Evolutionary conservation across 768 basidiomycete species (phyloP).

Genomic region (Leccinum olivaceopallidum): DNA sequence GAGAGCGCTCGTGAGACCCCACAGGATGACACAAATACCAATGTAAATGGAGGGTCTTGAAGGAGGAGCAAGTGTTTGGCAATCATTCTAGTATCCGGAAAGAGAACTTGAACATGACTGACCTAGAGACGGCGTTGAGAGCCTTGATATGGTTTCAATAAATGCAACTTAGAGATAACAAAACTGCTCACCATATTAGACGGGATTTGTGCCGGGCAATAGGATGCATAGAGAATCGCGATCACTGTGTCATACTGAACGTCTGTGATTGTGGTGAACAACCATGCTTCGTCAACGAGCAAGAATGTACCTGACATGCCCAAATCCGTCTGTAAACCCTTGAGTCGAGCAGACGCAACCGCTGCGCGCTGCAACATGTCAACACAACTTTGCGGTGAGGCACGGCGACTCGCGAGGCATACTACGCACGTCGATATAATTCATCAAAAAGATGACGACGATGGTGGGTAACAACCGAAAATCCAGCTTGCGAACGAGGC

Average conservation of each 20-base stretch:
- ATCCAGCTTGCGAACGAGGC: conserved; percentile 58
- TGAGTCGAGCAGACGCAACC: conserved; percentile 48
- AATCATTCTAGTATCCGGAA: background rate
- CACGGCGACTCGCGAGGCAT: background rate
- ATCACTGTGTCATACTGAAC: conserved; percentile 56
- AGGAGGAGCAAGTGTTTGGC: background rate
- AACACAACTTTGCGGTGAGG: background rate
- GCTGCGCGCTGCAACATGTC: conserved; percentile 42
- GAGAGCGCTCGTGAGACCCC: background rate
- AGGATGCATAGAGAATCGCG: conserved; percentile 57
- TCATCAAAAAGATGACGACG: conserved; percentile 64
- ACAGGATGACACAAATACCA: background rate
- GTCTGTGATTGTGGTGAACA: conserved; percentile 34
- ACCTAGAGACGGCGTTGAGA: conserved; percentile 56
- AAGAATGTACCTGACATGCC: conserved; percentile 40
- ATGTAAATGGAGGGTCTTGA: conserved; percentile 46
- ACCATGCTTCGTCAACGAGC: background rate
- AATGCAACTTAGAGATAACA: background rate
- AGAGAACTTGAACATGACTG: background rate
- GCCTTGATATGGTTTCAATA: conserved; percentile 36
- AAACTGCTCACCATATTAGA: conserved; percentile 11
- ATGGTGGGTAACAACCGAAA: conserved; percentile 56
- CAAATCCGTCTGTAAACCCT: conserved; percentile 51
- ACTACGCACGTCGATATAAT: conserved; percentile 60
- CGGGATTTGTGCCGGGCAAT: conserved; percentile 57